A percentile compares a stretch with the other conserved stretches of the same genome.
These are phyloP conservation scores for Aspergillus cavernicola DNA, from an alignment of 495 filamentous ascomycete genomes.

Conservation along the genomic window DNA sequence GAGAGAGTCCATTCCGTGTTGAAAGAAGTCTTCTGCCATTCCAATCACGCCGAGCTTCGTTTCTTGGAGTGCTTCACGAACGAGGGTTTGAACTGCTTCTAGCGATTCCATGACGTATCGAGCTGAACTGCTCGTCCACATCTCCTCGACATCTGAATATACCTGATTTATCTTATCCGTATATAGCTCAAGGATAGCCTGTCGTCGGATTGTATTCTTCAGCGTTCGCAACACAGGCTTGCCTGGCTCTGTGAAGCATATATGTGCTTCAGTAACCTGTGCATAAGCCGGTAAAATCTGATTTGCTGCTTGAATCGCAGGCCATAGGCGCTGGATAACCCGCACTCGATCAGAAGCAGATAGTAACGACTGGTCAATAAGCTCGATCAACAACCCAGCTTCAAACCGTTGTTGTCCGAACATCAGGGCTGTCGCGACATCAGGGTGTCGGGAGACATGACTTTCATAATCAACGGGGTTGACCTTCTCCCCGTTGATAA, in stretches of 20 bases:
- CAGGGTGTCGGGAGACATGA: slow-evolving; percentile 1
- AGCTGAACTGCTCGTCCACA: background rate
- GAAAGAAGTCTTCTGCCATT: slow-evolving; percentile 2
- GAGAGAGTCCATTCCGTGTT: slow-evolving; percentile 6
- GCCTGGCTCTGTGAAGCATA: slow-evolving; percentile 1
- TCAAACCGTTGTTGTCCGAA: slow-evolving; percentile 1
- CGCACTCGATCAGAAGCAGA: background rate
- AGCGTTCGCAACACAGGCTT: background rate
- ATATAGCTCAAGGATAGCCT: background rate
- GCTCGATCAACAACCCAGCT: slow-evolving; percentile 3
- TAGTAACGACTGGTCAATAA: background rate
- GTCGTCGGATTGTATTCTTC: background rate
- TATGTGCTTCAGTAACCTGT: background rate
- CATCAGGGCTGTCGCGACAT: background rate
- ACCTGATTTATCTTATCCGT: background rate
- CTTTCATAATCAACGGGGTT: slow-evolving; percentile 8
- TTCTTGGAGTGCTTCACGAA: background rate
- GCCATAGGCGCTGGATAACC: background rate
- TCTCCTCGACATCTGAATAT: slow-evolving; percentile 1
- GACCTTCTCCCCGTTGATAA: slow-evolving; percentile 7
- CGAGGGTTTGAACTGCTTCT: background rate
- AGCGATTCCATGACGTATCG: background rate
- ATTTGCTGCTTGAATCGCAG: background rate
- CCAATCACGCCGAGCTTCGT: background rate
- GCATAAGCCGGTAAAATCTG: slow-evolving; percentile 1